Conservation (phyloP, 2,329 filamentous ascomycete species). For the Penicillium italicum region DNA sequence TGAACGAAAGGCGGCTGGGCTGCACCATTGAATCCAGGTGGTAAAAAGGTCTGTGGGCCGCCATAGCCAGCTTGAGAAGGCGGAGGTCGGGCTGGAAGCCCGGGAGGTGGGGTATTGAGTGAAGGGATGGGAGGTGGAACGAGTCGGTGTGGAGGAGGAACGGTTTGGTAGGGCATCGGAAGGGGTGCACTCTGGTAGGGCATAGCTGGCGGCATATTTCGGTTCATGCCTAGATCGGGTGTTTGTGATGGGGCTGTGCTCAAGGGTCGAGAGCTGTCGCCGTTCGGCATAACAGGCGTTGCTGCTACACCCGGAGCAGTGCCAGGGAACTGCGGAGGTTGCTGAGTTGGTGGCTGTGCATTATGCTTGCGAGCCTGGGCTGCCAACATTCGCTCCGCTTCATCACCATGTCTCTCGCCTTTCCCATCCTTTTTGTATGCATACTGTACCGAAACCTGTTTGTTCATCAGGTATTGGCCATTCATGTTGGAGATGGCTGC, state of each 20-base stretch:
- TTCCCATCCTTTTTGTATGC: constrained; percentile 99
- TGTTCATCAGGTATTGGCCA: constrained; percentile 94
- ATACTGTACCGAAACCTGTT: constrained; percentile 94
- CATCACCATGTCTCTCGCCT: constrained; percentile 90
- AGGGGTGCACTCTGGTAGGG: constrained; percentile 44
- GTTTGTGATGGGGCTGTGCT: constrained; percentile 26
- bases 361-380: constrained; percentile 92
- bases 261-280: constrained; percentile 37
- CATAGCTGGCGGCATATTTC: constrained; percentile 39
- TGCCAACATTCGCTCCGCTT: constrained; percentile 86
- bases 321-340: constrained; percentile 64
- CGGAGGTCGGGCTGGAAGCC: constrained; percentile 66
- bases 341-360: constrained; percentile 75
- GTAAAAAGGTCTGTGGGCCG: constrained; percentile 50
- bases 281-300: constrained; percentile 44
- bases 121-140: constrained; percentile 54
- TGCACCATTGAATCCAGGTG: constrained; percentile 38
- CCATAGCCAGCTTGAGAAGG: constrained; percentile 66
- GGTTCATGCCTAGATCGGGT: constrained; percentile 36
- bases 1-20: constrained; percentile 30
- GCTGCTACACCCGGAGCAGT: constrained; percentile 39
- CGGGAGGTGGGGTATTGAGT: constrained; percentile 47
- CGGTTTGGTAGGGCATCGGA: constrained; percentile 41
- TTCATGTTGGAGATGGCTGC: constrained; percentile 90
- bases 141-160: constrained; percentile 49